Percentiles rank a stretch among this genome's conserved stretches.
These are phyloP conservation scores for Kodamaea neixiangensis DNA, from an alignment of 805 yeast genomes.

Conservation along the genomic window DNA sequence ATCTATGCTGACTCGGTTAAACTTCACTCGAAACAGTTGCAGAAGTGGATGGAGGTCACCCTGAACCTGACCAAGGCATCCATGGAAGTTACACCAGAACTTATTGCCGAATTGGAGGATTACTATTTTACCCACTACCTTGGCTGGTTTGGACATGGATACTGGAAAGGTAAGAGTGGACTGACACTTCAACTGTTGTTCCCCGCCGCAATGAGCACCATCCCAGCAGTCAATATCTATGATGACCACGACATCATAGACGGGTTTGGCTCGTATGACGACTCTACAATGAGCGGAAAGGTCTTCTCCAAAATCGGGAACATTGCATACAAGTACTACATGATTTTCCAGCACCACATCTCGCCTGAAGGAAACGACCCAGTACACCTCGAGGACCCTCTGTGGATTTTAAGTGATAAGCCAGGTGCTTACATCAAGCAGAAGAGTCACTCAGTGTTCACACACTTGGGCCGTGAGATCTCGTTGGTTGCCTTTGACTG, in stretches of 20 bases:
- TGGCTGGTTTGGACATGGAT: slow-evolving; percentile 89
- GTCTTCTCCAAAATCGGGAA: slow-evolving; percentile 74
- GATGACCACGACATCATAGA: slow-evolving; percentile 98
- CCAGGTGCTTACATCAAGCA: slow-evolving; percentile 72
- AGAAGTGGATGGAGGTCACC: slow-evolving; percentile 63
- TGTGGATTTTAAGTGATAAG: slow-evolving; percentile 62
- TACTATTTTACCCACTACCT: slow-evolving; percentile 76
- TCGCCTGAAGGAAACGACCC: slow-evolving; percentile 40
- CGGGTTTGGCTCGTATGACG: slow-evolving; percentile 89
- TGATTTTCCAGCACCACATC: slow-evolving; percentile 89
- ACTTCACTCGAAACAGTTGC: slow-evolving; percentile 51
- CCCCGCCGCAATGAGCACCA: slow-evolving; percentile 76
- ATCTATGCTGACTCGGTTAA: slow-evolving; percentile 85
- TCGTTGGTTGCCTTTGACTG: slow-evolving; percentile 85
- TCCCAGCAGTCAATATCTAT: slow-evolving; percentile 82
- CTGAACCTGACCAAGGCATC: slow-evolving; percentile 46
- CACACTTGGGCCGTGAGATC: slow-evolving; percentile 72
- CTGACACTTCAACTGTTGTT: slow-evolving; percentile 64
- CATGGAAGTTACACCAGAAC: slow-evolving; percentile 46
- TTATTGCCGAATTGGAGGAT: slow-evolving; percentile 55
- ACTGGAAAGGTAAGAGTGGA: slow-evolving; percentile 72
- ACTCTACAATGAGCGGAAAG: slow-evolving; percentile 69
- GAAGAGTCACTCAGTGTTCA: slow-evolving; percentile 65
- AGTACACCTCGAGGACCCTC: slow-evolving; percentile 31
- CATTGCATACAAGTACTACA: slow-evolving; percentile 79